Evolutionary conservation across 1,284 basidiomycete species (phyloP).

Genomic region (Sporisorium graminicola): DNA sequence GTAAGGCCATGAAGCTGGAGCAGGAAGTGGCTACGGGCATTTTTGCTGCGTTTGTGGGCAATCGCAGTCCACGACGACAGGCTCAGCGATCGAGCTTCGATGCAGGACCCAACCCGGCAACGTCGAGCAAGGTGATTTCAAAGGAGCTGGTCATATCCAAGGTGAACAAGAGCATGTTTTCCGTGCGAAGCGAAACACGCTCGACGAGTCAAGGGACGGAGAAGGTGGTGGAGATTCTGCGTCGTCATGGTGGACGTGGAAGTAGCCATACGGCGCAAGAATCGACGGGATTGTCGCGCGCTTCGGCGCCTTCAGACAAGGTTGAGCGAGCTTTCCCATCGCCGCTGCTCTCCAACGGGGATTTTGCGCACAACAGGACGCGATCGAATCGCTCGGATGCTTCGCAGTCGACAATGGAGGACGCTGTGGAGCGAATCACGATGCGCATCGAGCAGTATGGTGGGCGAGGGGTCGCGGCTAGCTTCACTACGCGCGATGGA

Average conservation of each 20-base stretch:
- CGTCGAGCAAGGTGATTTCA: neutral
- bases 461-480: conserved; percentile 24
- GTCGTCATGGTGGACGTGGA: conserved; percentile 8
- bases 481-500: conserved; percentile 25
- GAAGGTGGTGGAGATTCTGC: conserved; percentile 31
- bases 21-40: conserved; percentile 39
- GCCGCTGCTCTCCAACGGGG: conserved; percentile 21
- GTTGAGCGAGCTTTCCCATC: conserved; percentile 44
- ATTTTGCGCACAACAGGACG: conserved; percentile 14
- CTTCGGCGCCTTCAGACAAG: conserved; percentile 11
- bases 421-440: conserved; percentile 11
- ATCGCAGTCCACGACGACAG: conserved; percentile 39
- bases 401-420: conserved; percentile 17
- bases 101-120: neutral
- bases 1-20: conserved; percentile 40
- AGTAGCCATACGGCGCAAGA: conserved; percentile 5
- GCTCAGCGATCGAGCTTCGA: conserved; percentile 21
- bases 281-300: conserved; percentile 5
- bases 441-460: conserved; percentile 31
- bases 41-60: conserved; percentile 48
- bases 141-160: conserved; percentile 43
- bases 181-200: conserved; percentile 18
- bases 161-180: conserved; percentile 24
- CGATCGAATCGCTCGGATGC: conserved; percentile 14
- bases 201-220: conserved; percentile 9